Conservation (phyloP, 345 rosid genomes). For the Euphorbia tirucalli region DNA sequence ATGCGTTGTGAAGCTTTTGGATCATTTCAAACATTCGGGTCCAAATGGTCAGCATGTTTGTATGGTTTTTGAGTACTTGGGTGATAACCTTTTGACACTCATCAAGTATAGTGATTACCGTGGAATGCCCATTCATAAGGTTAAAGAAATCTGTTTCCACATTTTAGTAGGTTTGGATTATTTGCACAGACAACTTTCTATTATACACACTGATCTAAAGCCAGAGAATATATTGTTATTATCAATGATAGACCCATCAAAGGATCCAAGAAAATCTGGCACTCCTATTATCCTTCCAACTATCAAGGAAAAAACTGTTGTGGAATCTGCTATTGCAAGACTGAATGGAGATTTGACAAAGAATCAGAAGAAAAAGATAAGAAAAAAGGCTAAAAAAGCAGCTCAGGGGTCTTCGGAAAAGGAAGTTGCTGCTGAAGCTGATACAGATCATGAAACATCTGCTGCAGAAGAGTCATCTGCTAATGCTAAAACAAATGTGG, state of each 20-base stretch:
- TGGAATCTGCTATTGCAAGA: conserved; percentile 32
- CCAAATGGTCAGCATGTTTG: conserved; percentile 79
- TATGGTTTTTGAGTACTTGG: conserved; percentile 77
- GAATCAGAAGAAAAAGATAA: conserved; percentile 61
- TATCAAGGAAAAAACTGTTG: conserved; percentile 35
- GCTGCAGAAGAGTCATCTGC: conserved; percentile 30
- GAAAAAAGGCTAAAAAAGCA: conserved; percentile 54
- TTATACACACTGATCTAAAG: conserved; percentile 70
- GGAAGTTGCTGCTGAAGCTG: conserved; percentile 36
- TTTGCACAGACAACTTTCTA: conserved; percentile 71
- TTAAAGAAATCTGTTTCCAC: conserved; percentile 57
- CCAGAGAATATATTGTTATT: conserved; percentile 65
- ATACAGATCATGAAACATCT: conserved; percentile 37
- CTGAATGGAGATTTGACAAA: conserved; percentile 50
- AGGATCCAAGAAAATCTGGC: conserved; percentile 52
- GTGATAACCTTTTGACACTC: conserved; percentile 66
- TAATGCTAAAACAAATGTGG: conserved; percentile 24
- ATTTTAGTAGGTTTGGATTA: conserved; percentile 62
- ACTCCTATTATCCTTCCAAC: conserved; percentile 43
- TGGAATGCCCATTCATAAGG: conserved; percentile 55
- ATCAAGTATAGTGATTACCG: conserved; percentile 59
- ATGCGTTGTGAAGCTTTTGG: conserved; percentile 70
- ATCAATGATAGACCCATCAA: conserved; percentile 56
- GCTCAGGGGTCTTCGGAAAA: conserved; percentile 55
- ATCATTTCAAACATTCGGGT: conserved; percentile 77